Evolutionary conservation across 169 alveolate genomes (phyloP).

Genomic region (Cryptosporidium ubiquitum): DNA sequence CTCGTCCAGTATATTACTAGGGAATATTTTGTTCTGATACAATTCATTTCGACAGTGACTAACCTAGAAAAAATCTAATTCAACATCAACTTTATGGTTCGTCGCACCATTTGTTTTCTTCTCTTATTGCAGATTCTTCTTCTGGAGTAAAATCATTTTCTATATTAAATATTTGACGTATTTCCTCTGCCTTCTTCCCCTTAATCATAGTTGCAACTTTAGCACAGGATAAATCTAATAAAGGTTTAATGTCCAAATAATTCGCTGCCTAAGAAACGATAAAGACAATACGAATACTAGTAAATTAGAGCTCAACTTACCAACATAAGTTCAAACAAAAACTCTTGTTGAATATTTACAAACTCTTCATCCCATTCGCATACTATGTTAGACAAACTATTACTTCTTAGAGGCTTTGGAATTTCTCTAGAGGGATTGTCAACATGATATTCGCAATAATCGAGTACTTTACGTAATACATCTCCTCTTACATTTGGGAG

Average conservation of each 20-base stretch:
- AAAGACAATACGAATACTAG: not conserved
- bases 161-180: slow-evolving; percentile 92
- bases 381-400: slow-evolving; percentile 87
- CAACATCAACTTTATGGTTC: slow-evolving; percentile 79
- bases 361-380: slow-evolving; percentile 93
- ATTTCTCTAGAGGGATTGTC: slow-evolving; percentile 92
- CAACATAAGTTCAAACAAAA: slow-evolving; percentile 90
- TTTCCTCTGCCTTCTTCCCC: slow-evolving; percentile 94
- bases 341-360: slow-evolving; percentile 91
- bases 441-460: slow-evolving; percentile 90
- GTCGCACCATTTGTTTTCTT: slow-evolving; percentile 96
- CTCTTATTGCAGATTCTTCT: slow-evolving; percentile 94
- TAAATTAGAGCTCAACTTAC: slow-evolving; percentile 64
- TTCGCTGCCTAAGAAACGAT: slow-evolving; percentile 89
- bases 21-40: not conserved
- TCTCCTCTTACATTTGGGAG: slow-evolving; percentile 90
- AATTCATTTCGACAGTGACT: not conserved
- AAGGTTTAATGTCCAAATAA: slow-evolving; percentile 92
- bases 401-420: slow-evolving; percentile 93
- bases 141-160: slow-evolving; percentile 96
- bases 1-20: not conserved
- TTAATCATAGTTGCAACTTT: slow-evolving; percentile 94
- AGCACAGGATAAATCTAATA: slow-evolving; percentile 92
- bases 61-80: not conserved
- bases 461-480: slow-evolving; percentile 89